Conservation (phyloP, 495 filamentous ascomycete species). For the Penicillium robsamsonii region DNA sequence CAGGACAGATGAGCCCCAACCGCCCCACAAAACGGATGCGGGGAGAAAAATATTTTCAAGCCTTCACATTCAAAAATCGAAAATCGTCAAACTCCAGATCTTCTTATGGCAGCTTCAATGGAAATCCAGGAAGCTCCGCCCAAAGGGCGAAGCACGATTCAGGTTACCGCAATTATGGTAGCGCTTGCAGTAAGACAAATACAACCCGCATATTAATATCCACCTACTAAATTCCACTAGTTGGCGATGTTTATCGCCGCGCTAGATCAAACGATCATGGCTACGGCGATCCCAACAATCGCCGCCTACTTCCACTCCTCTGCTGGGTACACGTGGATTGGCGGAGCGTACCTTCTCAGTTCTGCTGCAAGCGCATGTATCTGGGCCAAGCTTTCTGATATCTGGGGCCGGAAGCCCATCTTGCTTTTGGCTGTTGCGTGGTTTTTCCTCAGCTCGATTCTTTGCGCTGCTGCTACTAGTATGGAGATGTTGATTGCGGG, state of each 20-base stretch:
- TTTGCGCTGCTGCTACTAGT: slow-evolving; percentile 47
- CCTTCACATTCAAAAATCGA: not conserved
- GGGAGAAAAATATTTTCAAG: slow-evolving; percentile 2
- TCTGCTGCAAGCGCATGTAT: slow-evolving; percentile 53
- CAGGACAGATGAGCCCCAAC: not conserved
- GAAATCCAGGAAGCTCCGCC: slow-evolving; percentile 17
- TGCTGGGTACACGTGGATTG: slow-evolving; percentile 65
- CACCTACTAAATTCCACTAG: slow-evolving; percentile 6
- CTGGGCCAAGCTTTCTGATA: slow-evolving; percentile 59
- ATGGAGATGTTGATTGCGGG: slow-evolving; percentile 57
- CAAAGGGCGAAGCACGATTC: slow-evolving; percentile 19
- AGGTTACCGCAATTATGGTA: slow-evolving; percentile 26
- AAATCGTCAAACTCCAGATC: not conserved
- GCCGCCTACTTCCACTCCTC: slow-evolving; percentile 56
- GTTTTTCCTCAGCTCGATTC: slow-evolving; percentile 43
- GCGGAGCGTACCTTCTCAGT: slow-evolving; percentile 60
- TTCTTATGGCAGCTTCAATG: slow-evolving; percentile 6
- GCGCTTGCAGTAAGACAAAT: slow-evolving; percentile 27
- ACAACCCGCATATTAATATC: not conserved
- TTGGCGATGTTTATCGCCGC: slow-evolving; percentile 55
- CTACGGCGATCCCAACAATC: slow-evolving; percentile 60
- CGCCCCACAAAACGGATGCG: not conserved
- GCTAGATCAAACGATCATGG: slow-evolving; percentile 61
- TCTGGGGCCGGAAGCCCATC: slow-evolving; percentile 60
- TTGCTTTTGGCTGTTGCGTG: slow-evolving; percentile 45